Evolutionary conservation across 2,329 filamentous ascomycete genomes (phyloP).

Genomic region (Aspergillus intermedius): DNA sequence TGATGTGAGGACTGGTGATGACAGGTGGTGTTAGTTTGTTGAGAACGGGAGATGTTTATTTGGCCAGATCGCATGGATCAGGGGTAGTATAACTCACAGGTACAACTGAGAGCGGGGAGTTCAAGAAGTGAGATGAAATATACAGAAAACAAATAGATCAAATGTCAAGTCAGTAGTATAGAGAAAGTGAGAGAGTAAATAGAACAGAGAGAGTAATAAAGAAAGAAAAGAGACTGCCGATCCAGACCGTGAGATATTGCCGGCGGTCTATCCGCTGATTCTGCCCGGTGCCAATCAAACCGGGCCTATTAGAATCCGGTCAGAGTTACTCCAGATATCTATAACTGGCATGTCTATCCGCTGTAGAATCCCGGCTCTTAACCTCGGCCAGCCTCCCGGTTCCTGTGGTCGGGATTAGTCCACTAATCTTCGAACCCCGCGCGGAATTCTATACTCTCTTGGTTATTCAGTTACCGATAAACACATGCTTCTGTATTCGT

Average conservation of each 20-base stretch:
- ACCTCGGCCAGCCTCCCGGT: neutral
- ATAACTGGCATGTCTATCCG: neutral
- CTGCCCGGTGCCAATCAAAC: neutral
- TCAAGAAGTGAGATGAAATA: too few species aligned
- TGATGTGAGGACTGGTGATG: neutral
- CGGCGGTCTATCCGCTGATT: neutral
- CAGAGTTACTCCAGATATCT: neutral
- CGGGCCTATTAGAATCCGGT: neutral
- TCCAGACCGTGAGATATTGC: neutral
- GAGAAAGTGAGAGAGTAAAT: neutral
- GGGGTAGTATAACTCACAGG: neutral
- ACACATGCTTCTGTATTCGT: neutral
- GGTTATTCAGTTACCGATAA: neutral
- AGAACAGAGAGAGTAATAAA: slow-evolving; percentile 4
- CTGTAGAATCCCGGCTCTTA: neutral
- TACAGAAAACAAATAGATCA: slow-evolving; percentile 1
- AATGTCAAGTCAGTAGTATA: neutral
- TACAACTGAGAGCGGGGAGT: too few species aligned
- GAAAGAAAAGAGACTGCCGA: slow-evolving; percentile 4
- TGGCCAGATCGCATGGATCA: slow-evolving; percentile 1
- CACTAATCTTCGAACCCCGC: neutral
- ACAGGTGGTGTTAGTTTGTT: neutral
- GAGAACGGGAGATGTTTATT: slow-evolving; percentile 3
- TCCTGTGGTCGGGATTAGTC: neutral
- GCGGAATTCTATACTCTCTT: neutral